Evolutionary conservation across 805 yeast genomes (phyloP), one percentile per base, ranked within the genome.

Genomic region (Maudiozyma saulgeensis): DNA sequence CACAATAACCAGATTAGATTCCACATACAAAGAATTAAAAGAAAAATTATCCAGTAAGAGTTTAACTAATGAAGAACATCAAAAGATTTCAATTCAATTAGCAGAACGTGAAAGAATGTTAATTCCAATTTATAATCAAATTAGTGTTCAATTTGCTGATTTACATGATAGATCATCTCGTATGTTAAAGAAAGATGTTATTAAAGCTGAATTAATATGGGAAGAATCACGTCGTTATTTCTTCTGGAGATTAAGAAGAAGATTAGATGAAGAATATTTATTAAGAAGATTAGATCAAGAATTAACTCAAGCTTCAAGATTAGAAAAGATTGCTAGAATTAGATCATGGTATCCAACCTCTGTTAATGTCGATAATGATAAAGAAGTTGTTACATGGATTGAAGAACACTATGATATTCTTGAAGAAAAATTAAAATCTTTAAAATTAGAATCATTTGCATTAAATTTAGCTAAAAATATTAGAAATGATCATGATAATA

Each of bases 161-260:
- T 78, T 93, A 66, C 99, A 93, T 66, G 99, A 93, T 68, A 82
- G 97, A 73, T 83, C 97, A 13, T 96, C 93, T 37, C 91, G 99
- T 72, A 93, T 93, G 98, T 69, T 85, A 71, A 95, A 95, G 49
- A 95, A 93, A 78, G 95, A 91, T 51, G 85, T 84, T 51, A 88
- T 93, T 61, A 78, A 84, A 59, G 84, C 85, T 66, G 93, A 88
- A 60, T 71, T 93, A 48, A 81, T 84, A 61, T 90, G 96, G 96
- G 68, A 69, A 43, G 77, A 89, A 46, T 79, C 97, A 31, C 87
- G 99, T 76, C 82, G 98, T 63, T 87, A 78, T 81, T 93, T 93
- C 82, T 93, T 87, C 93, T 93, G 99, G 99, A 83, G 99, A 71
- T 79, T 88, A 53, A 87, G 97, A 74, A 84, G 99, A 72, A 87